Conservation (phyloP, 1,139 yeast genomes). For the Magnusiomyces suaveolens region DNA sequence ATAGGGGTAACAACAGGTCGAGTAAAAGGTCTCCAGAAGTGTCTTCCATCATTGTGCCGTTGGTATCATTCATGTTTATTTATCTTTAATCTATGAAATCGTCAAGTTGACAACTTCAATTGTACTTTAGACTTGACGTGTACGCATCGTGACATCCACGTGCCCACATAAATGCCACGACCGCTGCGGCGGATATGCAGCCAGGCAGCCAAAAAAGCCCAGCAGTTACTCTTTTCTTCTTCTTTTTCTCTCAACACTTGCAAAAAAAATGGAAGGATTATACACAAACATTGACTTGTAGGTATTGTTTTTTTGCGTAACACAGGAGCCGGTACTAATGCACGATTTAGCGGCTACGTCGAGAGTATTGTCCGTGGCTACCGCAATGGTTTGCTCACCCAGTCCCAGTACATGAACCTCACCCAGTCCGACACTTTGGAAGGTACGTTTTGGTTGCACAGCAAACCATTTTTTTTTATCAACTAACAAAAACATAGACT, state of each 20-base stretch:
- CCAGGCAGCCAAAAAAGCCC: not conserved
- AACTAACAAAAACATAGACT: slow-evolving; percentile 36
- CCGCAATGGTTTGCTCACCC: slow-evolving; percentile 68
- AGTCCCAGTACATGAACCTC: slow-evolving; percentile 76
- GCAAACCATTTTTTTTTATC: not conserved
- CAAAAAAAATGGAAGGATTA: slow-evolving; percentile 61
- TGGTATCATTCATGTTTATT: no score
- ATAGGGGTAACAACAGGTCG: not conserved
- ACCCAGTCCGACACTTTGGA: slow-evolving; percentile 95
- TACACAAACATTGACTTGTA: slow-evolving; percentile 70
- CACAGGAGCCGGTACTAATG: no score
- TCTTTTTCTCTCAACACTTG: not conserved
- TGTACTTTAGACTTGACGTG: no score
- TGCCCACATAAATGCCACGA: not conserved
- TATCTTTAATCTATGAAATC: no score
- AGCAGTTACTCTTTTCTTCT: not conserved
- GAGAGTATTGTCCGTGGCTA: slow-evolving; percentile 95
- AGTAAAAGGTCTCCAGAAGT: not conserved
- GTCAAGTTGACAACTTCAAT: no score
- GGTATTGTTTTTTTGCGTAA: slow-evolving; percentile 19
- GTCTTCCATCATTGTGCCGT: not conserved
- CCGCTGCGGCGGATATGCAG: not conserved
- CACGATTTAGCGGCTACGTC: slow-evolving; percentile 78
- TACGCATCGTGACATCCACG: not conserved
- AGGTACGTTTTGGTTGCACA: slow-evolving; percentile 18